Conservation (phyloP, 495 filamentous ascomycete species). For the Parathielavia appendiculata region DNA sequence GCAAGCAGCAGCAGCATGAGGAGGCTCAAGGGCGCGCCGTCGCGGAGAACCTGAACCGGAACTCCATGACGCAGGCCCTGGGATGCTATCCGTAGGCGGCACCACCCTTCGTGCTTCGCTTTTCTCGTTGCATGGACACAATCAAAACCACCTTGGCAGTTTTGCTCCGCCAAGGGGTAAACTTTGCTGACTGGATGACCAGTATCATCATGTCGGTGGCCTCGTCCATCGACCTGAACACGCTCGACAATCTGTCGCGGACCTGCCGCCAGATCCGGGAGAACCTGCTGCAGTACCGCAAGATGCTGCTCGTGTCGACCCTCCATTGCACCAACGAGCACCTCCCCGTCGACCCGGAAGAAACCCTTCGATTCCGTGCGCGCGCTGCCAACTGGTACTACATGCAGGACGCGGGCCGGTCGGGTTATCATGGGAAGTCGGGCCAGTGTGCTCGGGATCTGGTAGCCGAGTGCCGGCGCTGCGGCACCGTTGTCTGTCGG, state of each 20-base stretch:
- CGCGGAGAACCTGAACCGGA: slow-evolving; percentile 59
- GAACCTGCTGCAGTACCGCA: slow-evolving; percentile 70
- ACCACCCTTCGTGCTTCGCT: slow-evolving; percentile 30
- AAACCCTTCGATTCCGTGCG: slow-evolving; percentile 46
- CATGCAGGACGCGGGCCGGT: slow-evolving; percentile 37
- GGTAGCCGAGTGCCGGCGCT: slow-evolving; percentile 75
- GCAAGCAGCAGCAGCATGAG: slow-evolving; percentile 15
- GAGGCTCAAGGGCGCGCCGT: slow-evolving; percentile 27
- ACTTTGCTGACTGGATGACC: slow-evolving; percentile 29
- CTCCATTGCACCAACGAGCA: slow-evolving; percentile 72
- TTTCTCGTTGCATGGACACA: slow-evolving; percentile 17
- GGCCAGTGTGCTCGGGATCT: slow-evolving; percentile 76
- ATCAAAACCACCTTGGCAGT: slow-evolving; percentile 11
- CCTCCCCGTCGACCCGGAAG: slow-evolving; percentile 43
- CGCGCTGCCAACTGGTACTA: slow-evolving; percentile 49
- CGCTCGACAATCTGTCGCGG: slow-evolving; percentile 70
- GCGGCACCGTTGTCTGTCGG: slow-evolving; percentile 69
- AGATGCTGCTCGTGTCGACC: slow-evolving; percentile 62
- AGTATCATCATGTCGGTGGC: slow-evolving; percentile 75
- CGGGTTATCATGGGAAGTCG: slow-evolving; percentile 54
- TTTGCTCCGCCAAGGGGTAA: slow-evolving; percentile 23
- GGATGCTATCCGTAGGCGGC: slow-evolving; percentile 80
- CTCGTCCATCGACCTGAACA: slow-evolving; percentile 73
- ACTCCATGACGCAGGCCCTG: slow-evolving; percentile 69
- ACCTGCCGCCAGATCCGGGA: slow-evolving; percentile 75